Evolutionary conservation across 371 early-diverging fungal species (phyloP).

Genomic region (Chytridiales sp.): DNA sequence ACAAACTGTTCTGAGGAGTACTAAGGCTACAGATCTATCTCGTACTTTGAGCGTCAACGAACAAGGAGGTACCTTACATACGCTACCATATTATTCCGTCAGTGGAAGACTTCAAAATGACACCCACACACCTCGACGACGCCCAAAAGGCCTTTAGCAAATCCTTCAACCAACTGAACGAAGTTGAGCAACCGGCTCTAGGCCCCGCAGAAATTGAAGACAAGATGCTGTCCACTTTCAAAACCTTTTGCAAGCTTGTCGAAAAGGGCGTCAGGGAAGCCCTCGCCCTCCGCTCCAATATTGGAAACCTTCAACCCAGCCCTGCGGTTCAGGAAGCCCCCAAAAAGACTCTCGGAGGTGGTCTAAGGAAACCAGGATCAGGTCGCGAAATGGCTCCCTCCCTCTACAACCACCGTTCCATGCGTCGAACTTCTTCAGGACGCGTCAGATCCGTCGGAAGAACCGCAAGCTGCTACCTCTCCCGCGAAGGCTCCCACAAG

Average conservation of each 20-base stretch:
- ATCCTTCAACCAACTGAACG: no score
- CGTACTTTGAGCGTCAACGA: no score
- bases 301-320: slow-evolving; percentile 2
- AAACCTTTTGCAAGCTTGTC: slow-evolving; percentile 27
- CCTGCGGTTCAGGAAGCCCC: background rate
- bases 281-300: slow-evolving; percentile 8
- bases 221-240: slow-evolving; percentile 26
- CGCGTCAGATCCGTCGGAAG: slow-evolving; percentile 29
- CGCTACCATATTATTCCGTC: no score
- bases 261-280: slow-evolving; percentile 28
- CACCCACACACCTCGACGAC: no score
- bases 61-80: no score
- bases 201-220: slow-evolving; percentile 16
- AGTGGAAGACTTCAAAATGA: no score
- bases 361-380: background rate
- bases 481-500: slow-evolving; percentile 29
- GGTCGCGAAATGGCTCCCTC: slow-evolving; percentile 1
- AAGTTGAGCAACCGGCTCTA: no score
- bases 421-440: slow-evolving; percentile 23
- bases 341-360: background rate
- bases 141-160: no score
- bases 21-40: no score
- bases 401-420: slow-evolving; percentile 20
- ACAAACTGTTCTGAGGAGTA: no score
- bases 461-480: slow-evolving; percentile 28